phyloP scores from a whole-genome alignment of 2,329 filamentous ascomycete species.

The Ophioceras dolichostomum region DNA sequence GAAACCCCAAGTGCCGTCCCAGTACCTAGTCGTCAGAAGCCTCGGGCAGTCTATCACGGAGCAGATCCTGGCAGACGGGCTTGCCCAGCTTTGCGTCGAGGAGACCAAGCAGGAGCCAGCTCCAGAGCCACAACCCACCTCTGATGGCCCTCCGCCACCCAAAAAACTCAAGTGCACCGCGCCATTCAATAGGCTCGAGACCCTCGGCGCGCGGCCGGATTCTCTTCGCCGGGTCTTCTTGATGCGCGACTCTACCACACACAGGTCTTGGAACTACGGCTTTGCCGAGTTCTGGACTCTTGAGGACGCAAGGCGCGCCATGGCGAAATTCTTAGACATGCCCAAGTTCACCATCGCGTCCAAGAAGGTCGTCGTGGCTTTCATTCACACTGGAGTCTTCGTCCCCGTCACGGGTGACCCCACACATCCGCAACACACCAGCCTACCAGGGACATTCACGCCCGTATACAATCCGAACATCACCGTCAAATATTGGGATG shows the following conservation, averaged over 20 bases:
- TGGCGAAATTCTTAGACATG: constrained; percentile 58
- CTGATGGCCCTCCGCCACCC: constrained; percentile 21
- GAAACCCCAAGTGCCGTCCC: constrained; percentile 45
- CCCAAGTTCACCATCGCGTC: constrained; percentile 70
- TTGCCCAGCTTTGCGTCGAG: constrained; percentile 57
- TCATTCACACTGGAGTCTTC: constrained; percentile 78
- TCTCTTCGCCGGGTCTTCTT: constrained; percentile 69
- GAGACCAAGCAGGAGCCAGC: constrained; percentile 28
- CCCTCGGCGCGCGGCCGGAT: constrained; percentile 58
- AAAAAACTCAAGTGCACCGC: constrained; percentile 48
- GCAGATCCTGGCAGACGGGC: constrained; percentile 58
- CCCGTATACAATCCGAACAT: constrained; percentile 1
- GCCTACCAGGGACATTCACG: background rate
- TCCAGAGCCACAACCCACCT: background rate
- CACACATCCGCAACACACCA: background rate
- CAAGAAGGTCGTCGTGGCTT: constrained; percentile 56
- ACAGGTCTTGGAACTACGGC: constrained; percentile 69
- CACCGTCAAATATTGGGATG: constrained; percentile 2
- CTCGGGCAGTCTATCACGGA: constrained; percentile 61
- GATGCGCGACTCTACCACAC: constrained; percentile 57
- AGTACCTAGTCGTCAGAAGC: constrained; percentile 64
- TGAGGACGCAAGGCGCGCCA: constrained; percentile 62
- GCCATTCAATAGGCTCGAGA: constrained; percentile 33
- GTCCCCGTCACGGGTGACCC: constrained; percentile 37
- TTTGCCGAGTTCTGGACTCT: constrained; percentile 74